A percentile compares a stretch with the other conserved stretches of the same genome.
Evolutionary conservation across 768 basidiomycete genomes (phyloP).

Genomic region (Cystofilobasidium ferigula): DNA sequence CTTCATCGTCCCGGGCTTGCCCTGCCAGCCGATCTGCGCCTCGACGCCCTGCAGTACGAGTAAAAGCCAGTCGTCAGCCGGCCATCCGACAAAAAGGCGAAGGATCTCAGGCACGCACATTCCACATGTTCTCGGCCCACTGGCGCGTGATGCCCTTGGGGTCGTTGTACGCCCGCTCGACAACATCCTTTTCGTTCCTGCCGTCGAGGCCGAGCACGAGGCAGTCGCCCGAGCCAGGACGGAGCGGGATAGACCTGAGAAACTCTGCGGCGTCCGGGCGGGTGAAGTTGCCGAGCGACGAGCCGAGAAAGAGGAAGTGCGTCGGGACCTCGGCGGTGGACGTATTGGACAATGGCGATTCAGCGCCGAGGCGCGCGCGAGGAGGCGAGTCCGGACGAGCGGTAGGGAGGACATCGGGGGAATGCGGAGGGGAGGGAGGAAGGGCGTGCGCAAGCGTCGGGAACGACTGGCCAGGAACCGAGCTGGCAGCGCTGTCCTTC

Average conservation of each 20-base stretch:
- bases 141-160: constrained; percentile 10
- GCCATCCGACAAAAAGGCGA: background rate
- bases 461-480: background rate
- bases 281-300: constrained; percentile 79
- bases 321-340: constrained; percentile 41
- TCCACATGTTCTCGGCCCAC: constrained; percentile 26
- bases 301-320: constrained; percentile 84
- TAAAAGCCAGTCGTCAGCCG: too few relatives aligned
- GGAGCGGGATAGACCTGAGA: constrained; percentile 65
- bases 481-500: background rate
- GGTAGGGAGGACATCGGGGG: constrained; percentile 14
- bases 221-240: constrained; percentile 56
- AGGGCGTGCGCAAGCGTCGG: background rate
- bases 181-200: constrained; percentile 54
- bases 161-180: constrained; percentile 53
- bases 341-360: background rate
- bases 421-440: constrained; percentile 13
- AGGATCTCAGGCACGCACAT: background rate
- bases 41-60: constrained; percentile 20
- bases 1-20: constrained; percentile 35
- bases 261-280: constrained; percentile 60
- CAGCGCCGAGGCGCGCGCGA: background rate
- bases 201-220: constrained; percentile 86
- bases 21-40: constrained; percentile 4
- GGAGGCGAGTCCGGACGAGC: constrained; percentile 1